These are phyloP conservation scores for Phytopythium litorale DNA, from an alignment of 352 stramenopile species.

Conservation along the genomic window DNA sequence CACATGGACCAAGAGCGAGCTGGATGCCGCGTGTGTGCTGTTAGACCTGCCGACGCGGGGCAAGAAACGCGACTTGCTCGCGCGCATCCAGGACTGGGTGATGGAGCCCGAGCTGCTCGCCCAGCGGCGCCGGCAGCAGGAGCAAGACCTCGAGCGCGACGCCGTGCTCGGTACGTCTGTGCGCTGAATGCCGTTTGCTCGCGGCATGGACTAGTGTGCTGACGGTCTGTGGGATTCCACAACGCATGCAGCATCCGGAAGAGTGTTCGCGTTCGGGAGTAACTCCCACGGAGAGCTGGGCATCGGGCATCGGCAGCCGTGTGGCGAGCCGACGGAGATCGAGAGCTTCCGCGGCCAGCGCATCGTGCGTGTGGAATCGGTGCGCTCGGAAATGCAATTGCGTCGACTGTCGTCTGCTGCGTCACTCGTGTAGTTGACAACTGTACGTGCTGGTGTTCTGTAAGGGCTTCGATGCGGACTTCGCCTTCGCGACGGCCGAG, in stretches of 20 bases:
- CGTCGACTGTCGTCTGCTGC: not conserved
- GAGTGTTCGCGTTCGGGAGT: conserved; percentile 65
- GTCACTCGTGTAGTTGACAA: not conserved
- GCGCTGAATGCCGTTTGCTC: not conserved
- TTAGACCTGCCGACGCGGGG: conserved; percentile 43
- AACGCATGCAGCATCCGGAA: conserved; percentile 28
- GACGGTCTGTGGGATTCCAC: not conserved
- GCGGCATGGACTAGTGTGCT: not conserved
- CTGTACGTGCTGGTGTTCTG: not conserved
- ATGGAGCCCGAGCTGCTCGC: conserved; percentile 46
- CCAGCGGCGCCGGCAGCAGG: conserved; percentile 25
- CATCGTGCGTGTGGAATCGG: conserved; percentile 47
- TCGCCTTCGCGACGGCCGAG: conserved; percentile 76
- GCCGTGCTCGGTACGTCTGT: conserved; percentile 30
- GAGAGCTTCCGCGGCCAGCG: conserved; percentile 38
- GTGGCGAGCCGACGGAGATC: conserved; percentile 44
- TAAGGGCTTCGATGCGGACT: conserved; percentile 67
- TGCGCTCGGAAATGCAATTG: conserved; percentile 8
- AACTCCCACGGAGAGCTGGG: conserved; percentile 68
- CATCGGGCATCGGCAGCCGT: conserved; percentile 41
- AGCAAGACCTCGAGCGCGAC: conserved; percentile 34
- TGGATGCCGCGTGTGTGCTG: conserved; percentile 53
- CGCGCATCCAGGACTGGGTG: conserved; percentile 72
- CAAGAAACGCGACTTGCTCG: conserved; percentile 62
- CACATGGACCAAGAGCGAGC: conserved; percentile 41